Evolutionary conservation across 345 rosid species (phyloP).

Genomic region (Ricinus communis): DNA sequence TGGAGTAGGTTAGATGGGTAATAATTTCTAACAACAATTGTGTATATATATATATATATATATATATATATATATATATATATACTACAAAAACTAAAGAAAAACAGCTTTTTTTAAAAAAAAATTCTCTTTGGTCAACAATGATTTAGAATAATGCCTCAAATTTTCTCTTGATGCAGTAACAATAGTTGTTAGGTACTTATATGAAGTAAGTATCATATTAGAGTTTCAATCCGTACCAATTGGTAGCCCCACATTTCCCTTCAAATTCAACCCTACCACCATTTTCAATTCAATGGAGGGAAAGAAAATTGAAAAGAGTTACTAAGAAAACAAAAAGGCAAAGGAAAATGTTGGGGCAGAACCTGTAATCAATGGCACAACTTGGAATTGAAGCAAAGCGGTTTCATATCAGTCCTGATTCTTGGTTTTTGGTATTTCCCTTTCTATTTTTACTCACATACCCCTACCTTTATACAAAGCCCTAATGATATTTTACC

Average conservation of each 20-base stretch:
- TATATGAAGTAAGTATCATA: no score
- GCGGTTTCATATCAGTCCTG: conserved; percentile 9
- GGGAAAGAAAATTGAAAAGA: neutral
- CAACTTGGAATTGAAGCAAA: conserved; percentile 42
- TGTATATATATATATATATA: no score
- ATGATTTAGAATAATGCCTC: no score
- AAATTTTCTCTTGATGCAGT: no score
- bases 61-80: no score
- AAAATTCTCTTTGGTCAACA: no score
- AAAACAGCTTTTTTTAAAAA: no score
- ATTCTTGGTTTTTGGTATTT: neutral
- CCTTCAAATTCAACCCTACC: conserved; percentile 17
- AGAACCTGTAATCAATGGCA: conserved; percentile 28
- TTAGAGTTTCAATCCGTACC: neutral
- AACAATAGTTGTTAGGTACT: no score
- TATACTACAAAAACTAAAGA: no score
- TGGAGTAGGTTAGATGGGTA: no score
- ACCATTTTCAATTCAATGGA: neutral
- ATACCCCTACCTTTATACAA: neutral
- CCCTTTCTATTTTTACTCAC: neutral
- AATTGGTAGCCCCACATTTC: neutral
- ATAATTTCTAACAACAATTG: no score
- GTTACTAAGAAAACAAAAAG: neutral
- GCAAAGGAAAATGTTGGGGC: neutral
- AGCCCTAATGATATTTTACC: neutral